Evolutionary conservation across 192 early-diverging fungal genomes (phyloP), one percentile per base, ranked within the genome.

Genomic region (Mortierella alpina): DNA sequence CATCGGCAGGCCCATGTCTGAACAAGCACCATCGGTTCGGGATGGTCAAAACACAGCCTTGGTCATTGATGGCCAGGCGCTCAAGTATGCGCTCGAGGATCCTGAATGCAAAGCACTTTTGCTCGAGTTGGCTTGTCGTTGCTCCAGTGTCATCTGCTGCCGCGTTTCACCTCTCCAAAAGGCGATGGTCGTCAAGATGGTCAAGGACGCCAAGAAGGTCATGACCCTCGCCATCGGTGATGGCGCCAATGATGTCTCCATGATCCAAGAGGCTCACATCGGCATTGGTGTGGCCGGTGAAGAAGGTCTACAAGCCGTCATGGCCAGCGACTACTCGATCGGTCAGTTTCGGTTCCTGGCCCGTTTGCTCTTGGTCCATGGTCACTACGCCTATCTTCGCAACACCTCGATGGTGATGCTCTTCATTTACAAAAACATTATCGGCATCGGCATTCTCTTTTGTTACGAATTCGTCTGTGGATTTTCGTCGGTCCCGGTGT

Each of bases 401-500:
- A 90, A 86, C 31, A 74, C 87, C 1, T 84, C 90, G 20, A 87
- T 91, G 84, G 86, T 91, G 44, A 63, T 92, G 59, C 89, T 87
- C 57, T 93, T 92, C 66, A 94, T 93, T 62, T 92, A 88, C 81
- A 94, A 94, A 69, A 94, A 92, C 75, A 84, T 94, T 62, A 83
- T 92, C 54, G 92, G 88, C 77, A 84, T 92, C 4, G 87, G 93
- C 15, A 84, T 88, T 7, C 82, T 93, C 22, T 92, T 94, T 54
- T 94, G 92, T 93, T 96, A 83, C 85, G 94, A 96, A 75, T 84
- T 95, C 49, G 90, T 87, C 83, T 92, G 88, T 75, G 93, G 93
- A 84, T 96, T 89, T 73, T 93, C 94, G 0, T 88, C 90, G 7
- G 68, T 89, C 44, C 87, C 90, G 59, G 63, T 92, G 22, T 93